phyloP scores from a whole-genome alignment of 371 early-diverging fungal genomes.

The Mortierella sp. region DNA sequence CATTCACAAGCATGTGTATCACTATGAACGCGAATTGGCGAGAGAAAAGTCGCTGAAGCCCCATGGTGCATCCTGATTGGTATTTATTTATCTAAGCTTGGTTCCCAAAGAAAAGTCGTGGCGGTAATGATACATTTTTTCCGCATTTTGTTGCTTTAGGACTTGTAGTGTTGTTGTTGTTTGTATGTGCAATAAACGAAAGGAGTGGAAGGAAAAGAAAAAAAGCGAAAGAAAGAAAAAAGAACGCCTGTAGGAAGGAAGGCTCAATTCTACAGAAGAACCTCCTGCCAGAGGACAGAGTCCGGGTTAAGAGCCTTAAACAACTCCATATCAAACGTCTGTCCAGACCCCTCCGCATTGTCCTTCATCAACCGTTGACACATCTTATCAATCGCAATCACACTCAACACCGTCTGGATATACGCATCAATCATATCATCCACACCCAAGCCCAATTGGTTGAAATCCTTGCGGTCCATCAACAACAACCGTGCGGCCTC shows the following conservation, averaged over 20 bases:
- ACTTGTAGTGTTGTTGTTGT: background rate
- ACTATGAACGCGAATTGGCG: background rate
- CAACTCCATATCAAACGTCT: constrained; percentile 81
- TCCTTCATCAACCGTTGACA: constrained; percentile 74
- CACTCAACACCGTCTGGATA: constrained; percentile 91
- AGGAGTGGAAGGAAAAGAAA: background rate
- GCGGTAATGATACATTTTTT: background rate
- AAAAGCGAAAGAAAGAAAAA: background rate
- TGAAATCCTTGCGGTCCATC: constrained; percentile 96
- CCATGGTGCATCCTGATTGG: background rate
- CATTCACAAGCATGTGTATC: background rate
- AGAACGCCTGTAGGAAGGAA: background rate
- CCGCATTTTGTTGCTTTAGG: background rate
- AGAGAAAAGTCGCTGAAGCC: background rate
- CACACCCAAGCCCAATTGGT: constrained; percentile 90
- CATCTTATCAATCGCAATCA: constrained; percentile 95
- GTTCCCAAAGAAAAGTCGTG: background rate
- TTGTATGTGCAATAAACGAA: background rate
- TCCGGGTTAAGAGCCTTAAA: constrained; percentile 93
- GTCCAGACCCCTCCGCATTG: constrained; percentile 59
- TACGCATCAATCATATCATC: constrained; percentile 96
- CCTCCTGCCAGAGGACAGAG: constrained; percentile 82
- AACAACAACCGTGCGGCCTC: constrained; percentile 88
- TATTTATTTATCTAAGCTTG: constrained; percentile 2
- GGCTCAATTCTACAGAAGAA: constrained; percentile 61